Percentiles rank a stretch among this genome's conserved stretches.
These are phyloP conservation scores for Triticum timopheevii DNA, from an alignment of 176 grass and related monocot species.

Conservation along the genomic window DNA sequence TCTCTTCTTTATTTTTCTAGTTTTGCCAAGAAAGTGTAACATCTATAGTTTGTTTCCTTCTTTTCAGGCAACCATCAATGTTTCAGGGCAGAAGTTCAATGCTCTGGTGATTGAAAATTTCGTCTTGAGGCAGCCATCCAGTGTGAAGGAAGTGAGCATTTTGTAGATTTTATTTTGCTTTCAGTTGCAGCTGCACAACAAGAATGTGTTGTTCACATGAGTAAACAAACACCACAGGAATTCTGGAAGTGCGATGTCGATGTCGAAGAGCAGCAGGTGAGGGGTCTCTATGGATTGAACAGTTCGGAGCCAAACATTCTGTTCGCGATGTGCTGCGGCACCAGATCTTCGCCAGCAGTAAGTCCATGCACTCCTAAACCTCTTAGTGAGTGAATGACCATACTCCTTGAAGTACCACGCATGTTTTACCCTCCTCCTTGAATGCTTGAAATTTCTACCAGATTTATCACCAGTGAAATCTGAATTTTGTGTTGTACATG, in stretches of 20 bases:
- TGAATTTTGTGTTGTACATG: not conserved
- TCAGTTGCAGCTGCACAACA: not conserved
- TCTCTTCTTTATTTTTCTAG: too few relatives aligned
- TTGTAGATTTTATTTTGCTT: not conserved
- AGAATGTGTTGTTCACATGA: not conserved
- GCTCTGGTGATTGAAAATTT: constrained; percentile 79
- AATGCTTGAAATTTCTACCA: not conserved
- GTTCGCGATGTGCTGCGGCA: constrained; percentile 85
- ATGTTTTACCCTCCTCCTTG: not conserved
- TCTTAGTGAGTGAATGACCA: not conserved
- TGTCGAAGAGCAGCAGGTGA: constrained; percentile 51
- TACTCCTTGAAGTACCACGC: not conserved
- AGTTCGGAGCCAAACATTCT: constrained; percentile 66
- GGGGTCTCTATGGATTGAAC: constrained; percentile 47
- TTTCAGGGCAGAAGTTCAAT: constrained; percentile 74
- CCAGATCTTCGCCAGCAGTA: constrained; percentile 90
- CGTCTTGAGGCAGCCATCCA: constrained; percentile 66
- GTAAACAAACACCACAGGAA: constrained; percentile 3
- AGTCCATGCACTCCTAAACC: constrained; percentile 1
- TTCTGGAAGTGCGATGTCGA: constrained; percentile 52
- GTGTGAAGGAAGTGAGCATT: constrained; percentile 51
- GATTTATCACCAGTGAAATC: not conserved
- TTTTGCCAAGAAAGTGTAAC: not conserved
- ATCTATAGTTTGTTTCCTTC: not conserved
- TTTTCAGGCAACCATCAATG: constrained; percentile 55